A percentile compares a stretch with the other conserved stretches of the same genome.
phyloP scores from a whole-genome alignment of 192 early-diverging fungal genomes.

The Endogone sp. region DNA sequence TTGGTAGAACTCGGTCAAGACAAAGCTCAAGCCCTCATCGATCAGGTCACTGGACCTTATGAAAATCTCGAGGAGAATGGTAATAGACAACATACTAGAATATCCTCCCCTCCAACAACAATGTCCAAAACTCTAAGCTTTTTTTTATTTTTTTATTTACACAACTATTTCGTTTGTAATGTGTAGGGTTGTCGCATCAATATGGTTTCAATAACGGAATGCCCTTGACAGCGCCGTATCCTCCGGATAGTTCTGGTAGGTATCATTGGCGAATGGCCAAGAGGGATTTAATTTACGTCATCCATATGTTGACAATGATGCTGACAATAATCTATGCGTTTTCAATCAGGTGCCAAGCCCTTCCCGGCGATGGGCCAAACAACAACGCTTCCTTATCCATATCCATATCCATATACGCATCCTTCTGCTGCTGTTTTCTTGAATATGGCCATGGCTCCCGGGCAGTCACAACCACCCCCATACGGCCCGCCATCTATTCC shows the following conservation, averaged over 20 bases:
- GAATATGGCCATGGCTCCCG: not conserved
- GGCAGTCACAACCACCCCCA: not conserved
- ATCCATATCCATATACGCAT: not conserved
- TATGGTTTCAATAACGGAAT: not conserved
- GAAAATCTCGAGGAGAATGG: slow-evolving; percentile 10
- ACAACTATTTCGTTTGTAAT: not conserved
- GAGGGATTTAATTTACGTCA: not conserved
- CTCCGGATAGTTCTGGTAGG: not conserved
- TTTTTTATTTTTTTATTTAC: not conserved
- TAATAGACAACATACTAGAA: not conserved
- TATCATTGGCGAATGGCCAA: not conserved
- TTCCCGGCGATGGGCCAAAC: too few species aligned
- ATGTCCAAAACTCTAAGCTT: not conserved
- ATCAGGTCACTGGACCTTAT: slow-evolving; percentile 72
- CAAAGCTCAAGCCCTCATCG: slow-evolving; percentile 80
- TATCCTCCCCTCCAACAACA: too few species aligned
- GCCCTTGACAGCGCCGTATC: not conserved
- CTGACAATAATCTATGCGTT: too few species aligned
- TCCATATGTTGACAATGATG: not conserved
- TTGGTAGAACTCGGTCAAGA: slow-evolving; percentile 61
- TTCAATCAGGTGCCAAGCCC: too few species aligned
- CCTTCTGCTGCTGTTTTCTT: not conserved
- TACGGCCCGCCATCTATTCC: not conserved
- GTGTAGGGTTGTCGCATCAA: not conserved
- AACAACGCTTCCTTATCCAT: too few species aligned